phyloP scores from a whole-genome alignment of 768 basidiomycete genomes.

The Mycena rebaudengoi region DNA sequence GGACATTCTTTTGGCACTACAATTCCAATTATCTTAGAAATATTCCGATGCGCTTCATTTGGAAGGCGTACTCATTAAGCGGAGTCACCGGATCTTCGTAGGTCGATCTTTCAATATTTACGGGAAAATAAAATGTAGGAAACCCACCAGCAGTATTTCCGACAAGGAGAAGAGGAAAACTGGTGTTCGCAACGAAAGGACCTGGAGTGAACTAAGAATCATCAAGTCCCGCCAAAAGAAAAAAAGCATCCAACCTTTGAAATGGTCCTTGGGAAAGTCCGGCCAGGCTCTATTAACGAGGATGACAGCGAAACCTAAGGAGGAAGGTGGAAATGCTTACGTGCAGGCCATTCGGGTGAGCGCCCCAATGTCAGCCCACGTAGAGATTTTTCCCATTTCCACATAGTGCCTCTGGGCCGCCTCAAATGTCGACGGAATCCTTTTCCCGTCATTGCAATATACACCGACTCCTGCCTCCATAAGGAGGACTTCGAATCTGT shows the following conservation, averaged over 20 bases:
- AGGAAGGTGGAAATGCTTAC: neutral
- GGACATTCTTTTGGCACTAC: slow-evolving; percentile 30
- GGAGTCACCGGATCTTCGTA: slow-evolving; percentile 30
- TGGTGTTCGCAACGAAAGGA: neutral
- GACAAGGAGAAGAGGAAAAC: slow-evolving; percentile 5
- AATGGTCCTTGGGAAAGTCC: slow-evolving; percentile 19
- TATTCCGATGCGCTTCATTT: neutral
- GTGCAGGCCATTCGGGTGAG: neutral
- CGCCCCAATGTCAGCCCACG: slow-evolving; percentile 4
- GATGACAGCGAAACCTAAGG: neutral
- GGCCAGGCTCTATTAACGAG: slow-evolving; percentile 16
- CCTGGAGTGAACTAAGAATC: slow-evolving; percentile 49
- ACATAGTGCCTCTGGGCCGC: neutral
- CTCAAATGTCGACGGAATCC: slow-evolving; percentile 4
- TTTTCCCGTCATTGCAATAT: slow-evolving; percentile 18
- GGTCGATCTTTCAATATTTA: neutral
- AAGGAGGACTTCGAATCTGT: slow-evolving; percentile 1
- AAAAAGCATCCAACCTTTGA: slow-evolving; percentile 9
- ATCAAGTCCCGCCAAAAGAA: neutral
- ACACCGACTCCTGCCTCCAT: neutral
- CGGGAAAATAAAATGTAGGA: slow-evolving; percentile 34
- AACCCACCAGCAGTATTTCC: slow-evolving; percentile 25
- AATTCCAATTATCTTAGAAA: neutral
- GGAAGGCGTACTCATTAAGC: slow-evolving; percentile 19
- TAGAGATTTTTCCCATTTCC: neutral